phyloP scores from a whole-genome alignment of 176 grass and related monocot species.

The Musa itinerans region DNA sequence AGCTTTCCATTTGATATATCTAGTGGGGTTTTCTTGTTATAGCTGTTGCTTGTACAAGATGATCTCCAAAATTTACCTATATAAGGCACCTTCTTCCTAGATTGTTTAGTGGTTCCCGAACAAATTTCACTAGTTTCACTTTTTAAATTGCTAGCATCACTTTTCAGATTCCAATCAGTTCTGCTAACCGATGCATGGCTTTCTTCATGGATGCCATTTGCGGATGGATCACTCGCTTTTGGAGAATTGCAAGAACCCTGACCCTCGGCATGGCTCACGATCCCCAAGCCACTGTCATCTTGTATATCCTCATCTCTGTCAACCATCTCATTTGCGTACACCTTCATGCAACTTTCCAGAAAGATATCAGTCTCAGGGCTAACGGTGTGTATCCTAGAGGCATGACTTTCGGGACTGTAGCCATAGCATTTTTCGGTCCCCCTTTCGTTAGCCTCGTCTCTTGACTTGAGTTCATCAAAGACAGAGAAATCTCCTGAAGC shows the following conservation, averaged over 20 bases:
- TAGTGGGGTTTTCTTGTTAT: no score
- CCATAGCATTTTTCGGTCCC: conserved; percentile 19
- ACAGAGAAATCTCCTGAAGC: no score
- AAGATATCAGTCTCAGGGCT: conserved; percentile 16
- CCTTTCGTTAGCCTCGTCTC: background rate
- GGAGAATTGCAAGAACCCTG: conserved; percentile 13
- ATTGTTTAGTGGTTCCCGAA: no score
- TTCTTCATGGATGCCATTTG: background rate
- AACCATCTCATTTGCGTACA: background rate
- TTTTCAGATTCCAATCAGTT: no score
- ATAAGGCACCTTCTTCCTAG: no score
- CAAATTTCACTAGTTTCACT: no score
- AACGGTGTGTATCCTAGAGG: background rate
- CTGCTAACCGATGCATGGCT: background rate
- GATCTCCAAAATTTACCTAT: no score
- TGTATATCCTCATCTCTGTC: background rate
- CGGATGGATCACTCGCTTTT: conserved; percentile 18
- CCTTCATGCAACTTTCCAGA: conserved; percentile 19
- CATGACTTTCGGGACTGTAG: conserved; percentile 1
- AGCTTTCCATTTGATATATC: no score
- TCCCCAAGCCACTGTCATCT: background rate
- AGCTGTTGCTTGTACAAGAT: no score
- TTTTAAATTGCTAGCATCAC: no score
- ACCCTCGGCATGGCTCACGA: background rate
- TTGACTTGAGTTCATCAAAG: no score